Percentiles rank a stretch among this genome's conserved stretches.
Conservation (phyloP, 1,284 basidiomycete species). For the Sphaerobolus stellatus region DNA sequence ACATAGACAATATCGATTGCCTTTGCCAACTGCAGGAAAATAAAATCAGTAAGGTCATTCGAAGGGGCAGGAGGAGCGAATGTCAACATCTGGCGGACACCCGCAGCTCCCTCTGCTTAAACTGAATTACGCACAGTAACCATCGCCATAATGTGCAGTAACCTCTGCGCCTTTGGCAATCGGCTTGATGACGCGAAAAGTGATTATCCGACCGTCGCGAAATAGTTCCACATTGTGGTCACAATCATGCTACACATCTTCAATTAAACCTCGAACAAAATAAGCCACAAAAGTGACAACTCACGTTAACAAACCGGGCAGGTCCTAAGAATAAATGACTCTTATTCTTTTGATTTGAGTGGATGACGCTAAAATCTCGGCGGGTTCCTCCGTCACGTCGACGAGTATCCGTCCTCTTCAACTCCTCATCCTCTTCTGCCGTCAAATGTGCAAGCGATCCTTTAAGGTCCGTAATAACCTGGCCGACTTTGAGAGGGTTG, state of each 20-base stretch:
- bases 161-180: constrained; percentile 84
- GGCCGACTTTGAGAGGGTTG: constrained; percentile 64
- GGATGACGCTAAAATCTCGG: constrained; percentile 89
- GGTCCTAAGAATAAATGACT: constrained; percentile 91
- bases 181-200: constrained; percentile 80
- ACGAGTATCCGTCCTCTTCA: constrained; percentile 67
- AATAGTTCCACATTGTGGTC: constrained; percentile 87
- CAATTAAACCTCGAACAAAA: constrained; percentile 22
- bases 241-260: constrained; percentile 75
- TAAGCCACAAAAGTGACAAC: constrained; percentile 31
- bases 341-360: constrained; percentile 86
- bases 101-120: no score
- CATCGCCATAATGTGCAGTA: constrained; percentile 82
- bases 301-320: constrained; percentile 91
- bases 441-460: constrained; percentile 85
- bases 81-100: no score
- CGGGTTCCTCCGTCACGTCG: constrained; percentile 68
- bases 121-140: constrained; percentile 62
- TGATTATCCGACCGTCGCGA: constrained; percentile 84
- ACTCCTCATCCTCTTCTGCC: constrained; percentile 77
- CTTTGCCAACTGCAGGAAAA: constrained; percentile 68
- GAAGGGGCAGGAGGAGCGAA: no score
- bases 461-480: constrained; percentile 78
- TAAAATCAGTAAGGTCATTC: no score
- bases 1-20: constrained; percentile 86